A percentile compares a stretch with the other conserved stretches of the same genome.
Conservation (phyloP, 164 flowering plant species). For the Chloranthus sessilifolius region DNA sequence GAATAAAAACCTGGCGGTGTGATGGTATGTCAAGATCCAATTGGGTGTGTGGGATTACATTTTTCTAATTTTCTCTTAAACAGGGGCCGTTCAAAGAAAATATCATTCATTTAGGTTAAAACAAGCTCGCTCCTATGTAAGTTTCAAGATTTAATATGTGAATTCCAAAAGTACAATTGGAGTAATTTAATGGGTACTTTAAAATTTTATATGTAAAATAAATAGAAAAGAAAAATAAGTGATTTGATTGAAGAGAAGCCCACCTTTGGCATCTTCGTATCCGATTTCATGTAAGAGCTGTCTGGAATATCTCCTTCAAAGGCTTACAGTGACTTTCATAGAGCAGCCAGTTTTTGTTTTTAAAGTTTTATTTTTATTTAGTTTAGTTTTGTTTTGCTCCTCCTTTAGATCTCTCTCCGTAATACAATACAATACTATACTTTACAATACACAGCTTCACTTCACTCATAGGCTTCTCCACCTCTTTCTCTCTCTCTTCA, state of each 20-base stretch:
- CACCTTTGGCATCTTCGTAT: constrained; percentile 17
- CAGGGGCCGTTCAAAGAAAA: too few species aligned
- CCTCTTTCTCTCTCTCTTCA: constrained; percentile 25
- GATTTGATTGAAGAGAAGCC: constrained; percentile 14
- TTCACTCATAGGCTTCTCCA: constrained; percentile 23
- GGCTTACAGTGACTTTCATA: constrained; percentile 29
- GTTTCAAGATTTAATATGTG: too few species aligned
- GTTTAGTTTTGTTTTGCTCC: constrained; percentile 24
- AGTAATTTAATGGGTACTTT: constrained; percentile 18
- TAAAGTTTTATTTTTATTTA: too few species aligned
- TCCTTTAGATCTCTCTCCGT: constrained; percentile 18
- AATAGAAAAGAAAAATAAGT: constrained; percentile 5
- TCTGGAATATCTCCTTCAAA: constrained; percentile 54
- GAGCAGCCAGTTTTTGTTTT: constrained; percentile 30
- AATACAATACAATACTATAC: constrained; percentile 22
- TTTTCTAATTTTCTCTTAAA: too few species aligned
- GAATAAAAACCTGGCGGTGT: too few species aligned
- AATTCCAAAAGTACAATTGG: constrained; percentile 25
- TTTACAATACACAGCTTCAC: constrained; percentile 15
- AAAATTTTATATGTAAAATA: constrained; percentile 14
- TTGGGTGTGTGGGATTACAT: too few species aligned
- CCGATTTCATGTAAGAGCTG: constrained; percentile 25
- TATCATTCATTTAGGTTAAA: too few species aligned
- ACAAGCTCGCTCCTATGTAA: too few species aligned
- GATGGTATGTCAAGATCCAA: too few species aligned